Evolutionary conservation across 306 rosid species (phyloP).

Genomic region (Vachellia pachyceras): DNA sequence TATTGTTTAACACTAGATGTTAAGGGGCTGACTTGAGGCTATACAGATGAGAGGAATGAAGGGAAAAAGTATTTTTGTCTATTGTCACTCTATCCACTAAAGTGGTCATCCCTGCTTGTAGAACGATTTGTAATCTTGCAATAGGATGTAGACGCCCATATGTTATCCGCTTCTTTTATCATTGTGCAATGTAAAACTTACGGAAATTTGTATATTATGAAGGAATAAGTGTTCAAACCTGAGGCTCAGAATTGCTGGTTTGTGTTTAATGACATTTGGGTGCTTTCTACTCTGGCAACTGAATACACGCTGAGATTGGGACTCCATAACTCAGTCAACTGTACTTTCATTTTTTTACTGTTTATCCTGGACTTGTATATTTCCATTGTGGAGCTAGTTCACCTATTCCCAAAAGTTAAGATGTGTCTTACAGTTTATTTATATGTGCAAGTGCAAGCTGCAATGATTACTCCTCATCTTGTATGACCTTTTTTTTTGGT

Average conservation of each 20-base stretch:
- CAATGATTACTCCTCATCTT: background rate
- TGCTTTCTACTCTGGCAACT: conserved; percentile 3
- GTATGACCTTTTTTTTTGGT: background rate
- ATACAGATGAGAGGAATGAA: background rate
- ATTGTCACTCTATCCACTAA: background rate
- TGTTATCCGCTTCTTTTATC: background rate
- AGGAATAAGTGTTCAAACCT: background rate
- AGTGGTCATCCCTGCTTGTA: background rate
- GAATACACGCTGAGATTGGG: conserved; percentile 6
- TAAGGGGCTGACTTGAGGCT: background rate
- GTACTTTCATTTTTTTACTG: background rate
- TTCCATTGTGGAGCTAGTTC: conserved; percentile 1
- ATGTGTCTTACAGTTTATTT: conserved; percentile 7
- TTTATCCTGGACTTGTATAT: background rate
- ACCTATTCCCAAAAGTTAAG: background rate
- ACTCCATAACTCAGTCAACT: background rate
- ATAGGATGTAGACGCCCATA: background rate
- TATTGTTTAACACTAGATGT: background rate
- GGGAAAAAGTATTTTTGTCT: background rate
- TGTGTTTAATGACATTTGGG: conserved; percentile 12
- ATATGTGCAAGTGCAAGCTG: background rate
- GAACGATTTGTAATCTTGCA: background rate
- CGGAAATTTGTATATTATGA: background rate
- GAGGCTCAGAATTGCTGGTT: background rate
- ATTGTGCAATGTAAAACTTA: background rate